These are phyloP conservation scores for Colletotrichum shisoi DNA, from an alignment of 2,329 filamentous ascomycete species.

Conservation along the genomic window DNA sequence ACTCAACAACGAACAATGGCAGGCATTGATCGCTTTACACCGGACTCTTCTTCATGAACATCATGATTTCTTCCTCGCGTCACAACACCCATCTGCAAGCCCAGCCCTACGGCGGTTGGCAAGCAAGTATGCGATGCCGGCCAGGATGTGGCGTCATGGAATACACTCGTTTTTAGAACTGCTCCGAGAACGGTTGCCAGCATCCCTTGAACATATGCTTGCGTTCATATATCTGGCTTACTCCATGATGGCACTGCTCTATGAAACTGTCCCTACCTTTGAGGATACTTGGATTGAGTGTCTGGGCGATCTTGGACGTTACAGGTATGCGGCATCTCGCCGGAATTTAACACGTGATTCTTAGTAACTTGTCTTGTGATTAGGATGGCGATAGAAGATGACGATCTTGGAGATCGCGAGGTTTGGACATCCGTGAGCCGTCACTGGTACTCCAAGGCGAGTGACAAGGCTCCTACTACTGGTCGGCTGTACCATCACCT, in stretches of 20 bases:
- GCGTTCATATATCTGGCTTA: slow-evolving; percentile 90
- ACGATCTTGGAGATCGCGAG: slow-evolving; percentile 76
- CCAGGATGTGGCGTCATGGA: slow-evolving; percentile 91
- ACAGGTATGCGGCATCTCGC: slow-evolving; percentile 51
- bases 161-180: slow-evolving; percentile 87
- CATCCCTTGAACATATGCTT: slow-evolving; percentile 86
- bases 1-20: slow-evolving; percentile 76
- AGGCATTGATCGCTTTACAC: slow-evolving; percentile 82
- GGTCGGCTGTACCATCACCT: slow-evolving; percentile 89
- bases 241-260: slow-evolving; percentile 84
- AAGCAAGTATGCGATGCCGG: slow-evolving; percentile 88
- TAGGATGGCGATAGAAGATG: slow-evolving; percentile 86
- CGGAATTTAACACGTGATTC: background rate
- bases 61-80: slow-evolving; percentile 85
- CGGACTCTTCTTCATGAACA: slow-evolving; percentile 82
- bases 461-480: slow-evolving; percentile 75
- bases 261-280: slow-evolving; percentile 84
- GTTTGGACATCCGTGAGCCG: slow-evolving; percentile 82
- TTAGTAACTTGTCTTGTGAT: too few relatives aligned
- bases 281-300: slow-evolving; percentile 94
- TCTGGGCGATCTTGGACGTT: slow-evolving; percentile 83
- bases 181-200: slow-evolving; percentile 75
- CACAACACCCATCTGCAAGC: slow-evolving; percentile 82
- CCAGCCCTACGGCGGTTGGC: slow-evolving; percentile 72
- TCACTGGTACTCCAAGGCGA: slow-evolving; percentile 85